Evolutionary conservation across 495 filamentous ascomycete species (phyloP), one percentile per base, ranked within the genome.

Genomic region (Talaromyces proteolyticus): DNA sequence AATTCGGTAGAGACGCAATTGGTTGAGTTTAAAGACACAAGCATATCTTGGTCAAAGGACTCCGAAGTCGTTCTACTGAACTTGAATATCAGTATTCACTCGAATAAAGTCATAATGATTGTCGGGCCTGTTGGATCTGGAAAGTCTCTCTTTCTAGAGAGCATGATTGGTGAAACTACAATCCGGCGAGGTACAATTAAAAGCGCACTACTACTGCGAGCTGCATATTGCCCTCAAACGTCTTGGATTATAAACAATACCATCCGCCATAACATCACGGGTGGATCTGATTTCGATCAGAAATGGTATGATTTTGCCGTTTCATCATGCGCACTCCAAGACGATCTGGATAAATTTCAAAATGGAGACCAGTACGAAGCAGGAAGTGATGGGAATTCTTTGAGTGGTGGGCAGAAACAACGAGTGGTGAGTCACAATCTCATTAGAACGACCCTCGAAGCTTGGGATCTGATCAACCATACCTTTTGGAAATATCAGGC

Each of bases 401-500:
- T 93, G 5, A 90, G 85, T 42, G 89, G 89, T 37, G 89, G 89
- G 1, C 89, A 93, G 61, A 90, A 91, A 57, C 86, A 91, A 58
- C 76, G 89, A 24, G 11, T 66, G 42, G 56, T 45, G 12, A 40
- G 46, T 48, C 3, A 34, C 24, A 18, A 34, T n/a, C 3, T 36
- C 3, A 37, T 8, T 37, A 11, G 24, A 34, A 12, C 4, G 3
- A 20, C 26, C 1, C 11, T 19, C 19, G 14, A 20, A 20, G 26
- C 10, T 47, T 37, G 25, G 19, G 8, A 34, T 36, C 11, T 12
- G 12, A 20, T 7, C 38, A 20, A 16, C 2, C 10, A n/a, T 16
- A 17, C 7, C 16, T 10, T 41, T 20, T 17, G 2, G 1, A 10
- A 14, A 41, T 41, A 40, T 22, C 42, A 59, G 60, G 50, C 60